A percentile compares a stretch with the other conserved stretches of the same genome.
These are phyloP conservation scores for Vitis cinerea DNA, from an alignment of 164 flowering plant genomes.

Conservation along the genomic window DNA sequence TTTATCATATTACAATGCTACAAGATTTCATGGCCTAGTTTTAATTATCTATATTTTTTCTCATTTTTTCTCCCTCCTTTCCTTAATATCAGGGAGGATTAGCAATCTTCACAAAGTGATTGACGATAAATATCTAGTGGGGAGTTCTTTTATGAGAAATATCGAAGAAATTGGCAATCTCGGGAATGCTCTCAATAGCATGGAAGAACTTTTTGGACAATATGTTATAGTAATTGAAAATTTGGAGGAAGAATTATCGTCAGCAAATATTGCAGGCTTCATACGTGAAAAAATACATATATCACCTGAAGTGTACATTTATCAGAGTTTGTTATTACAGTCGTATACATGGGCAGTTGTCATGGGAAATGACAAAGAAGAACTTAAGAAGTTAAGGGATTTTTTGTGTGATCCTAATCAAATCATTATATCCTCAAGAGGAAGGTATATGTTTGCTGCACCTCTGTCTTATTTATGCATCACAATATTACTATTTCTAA, in stretches of 20 bases:
- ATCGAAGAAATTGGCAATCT: constrained; percentile 5
- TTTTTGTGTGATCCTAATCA: constrained; percentile 41
- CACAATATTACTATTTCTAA: no score
- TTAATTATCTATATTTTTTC: no score
- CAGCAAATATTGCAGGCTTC: constrained; percentile 38
- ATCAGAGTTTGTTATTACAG: constrained; percentile 37
- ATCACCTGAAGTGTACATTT: constrained; percentile 31
- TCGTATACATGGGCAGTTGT: constrained; percentile 40
- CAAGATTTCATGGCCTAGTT: no score
- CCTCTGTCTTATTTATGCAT: no score
- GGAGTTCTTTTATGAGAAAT: not conserved
- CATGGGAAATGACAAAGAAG: constrained; percentile 21
- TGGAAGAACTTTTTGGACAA: not conserved
- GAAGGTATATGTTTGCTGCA: constrained; percentile 31
- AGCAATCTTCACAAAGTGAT: not conserved
- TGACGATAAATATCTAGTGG: constrained; percentile 6
- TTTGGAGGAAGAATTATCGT: constrained; percentile 44
- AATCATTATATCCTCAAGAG: constrained; percentile 42
- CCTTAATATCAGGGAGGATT: constrained; percentile 14
- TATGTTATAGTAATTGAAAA: constrained; percentile 39
- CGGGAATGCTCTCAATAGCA: no score
- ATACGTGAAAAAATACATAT: constrained; percentile 29
- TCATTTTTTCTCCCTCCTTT: not conserved
- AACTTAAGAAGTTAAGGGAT: constrained; percentile 30
- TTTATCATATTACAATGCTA: no score